These are phyloP conservation scores for Rubia peregrina DNA, from an alignment of 305 asterid genomes.

Conservation along the genomic window DNA sequence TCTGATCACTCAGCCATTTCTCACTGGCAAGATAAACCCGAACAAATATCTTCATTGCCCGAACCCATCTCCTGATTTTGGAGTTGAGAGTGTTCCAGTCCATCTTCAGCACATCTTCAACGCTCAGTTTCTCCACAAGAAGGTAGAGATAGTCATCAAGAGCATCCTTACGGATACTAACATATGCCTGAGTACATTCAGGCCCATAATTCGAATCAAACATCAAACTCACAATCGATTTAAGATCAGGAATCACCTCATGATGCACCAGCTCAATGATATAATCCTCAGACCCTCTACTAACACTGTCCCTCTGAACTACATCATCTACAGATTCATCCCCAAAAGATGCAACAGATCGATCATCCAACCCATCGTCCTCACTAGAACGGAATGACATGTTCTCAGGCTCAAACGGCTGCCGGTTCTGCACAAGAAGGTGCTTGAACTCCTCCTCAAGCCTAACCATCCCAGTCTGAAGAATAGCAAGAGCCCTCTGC, in stretches of 20 bases:
- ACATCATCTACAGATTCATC: constrained; percentile 75
- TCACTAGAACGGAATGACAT: constrained; percentile 86
- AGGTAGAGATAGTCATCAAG: constrained; percentile 76
- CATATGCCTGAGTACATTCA: constrained; percentile 76
- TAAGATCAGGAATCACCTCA: constrained; percentile 56
- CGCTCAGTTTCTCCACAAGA: constrained; percentile 76
- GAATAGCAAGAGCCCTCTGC: constrained; percentile 57
- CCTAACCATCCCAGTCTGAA: constrained; percentile 83
- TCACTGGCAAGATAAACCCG: constrained; percentile 83
- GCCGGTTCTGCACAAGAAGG: constrained; percentile 71
- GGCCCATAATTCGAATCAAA: constrained; percentile 68
- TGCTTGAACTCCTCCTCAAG: constrained; percentile 83
- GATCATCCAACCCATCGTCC: constrained; percentile 57
- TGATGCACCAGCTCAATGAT: constrained; percentile 59
- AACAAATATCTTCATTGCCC: constrained; percentile 81
- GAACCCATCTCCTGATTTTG: constrained; percentile 78
- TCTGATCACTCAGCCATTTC: constrained; percentile 68
- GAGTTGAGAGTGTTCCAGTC: constrained; percentile 73
- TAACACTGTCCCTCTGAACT: constrained; percentile 55
- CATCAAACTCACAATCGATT: constrained; percentile 66
- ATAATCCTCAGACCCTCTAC: constrained; percentile 61
- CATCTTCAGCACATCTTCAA: constrained; percentile 86
- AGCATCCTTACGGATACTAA: constrained; percentile 69
- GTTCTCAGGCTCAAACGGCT: constrained; percentile 76
- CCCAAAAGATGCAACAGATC: constrained; percentile 68